phyloP scores from a whole-genome alignment of 768 basidiomycete genomes.

The Trametes cinnabarina region DNA sequence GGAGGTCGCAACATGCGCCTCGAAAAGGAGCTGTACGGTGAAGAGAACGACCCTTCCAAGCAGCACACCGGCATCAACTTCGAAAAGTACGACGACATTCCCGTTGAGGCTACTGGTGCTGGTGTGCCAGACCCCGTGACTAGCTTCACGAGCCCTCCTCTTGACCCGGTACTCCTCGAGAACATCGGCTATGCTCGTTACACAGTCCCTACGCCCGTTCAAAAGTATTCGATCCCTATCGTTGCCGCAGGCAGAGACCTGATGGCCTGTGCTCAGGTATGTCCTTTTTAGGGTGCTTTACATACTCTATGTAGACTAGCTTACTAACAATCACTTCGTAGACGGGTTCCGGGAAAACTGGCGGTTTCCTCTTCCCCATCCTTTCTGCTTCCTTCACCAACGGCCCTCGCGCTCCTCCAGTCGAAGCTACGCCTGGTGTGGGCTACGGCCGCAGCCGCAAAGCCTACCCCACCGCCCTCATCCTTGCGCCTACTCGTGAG shows the following conservation, averaged over 20 bases:
- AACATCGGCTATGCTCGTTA: conserved; percentile 94
- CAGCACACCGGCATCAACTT: conserved; percentile 99
- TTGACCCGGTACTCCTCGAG: conserved; percentile 91
- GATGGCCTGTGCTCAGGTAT: conserved; percentile 92
- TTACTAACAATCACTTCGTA: conserved; percentile 38
- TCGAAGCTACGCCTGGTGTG: conserved; percentile 38
- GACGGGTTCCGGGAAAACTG: conserved; percentile 99
- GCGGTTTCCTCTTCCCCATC: conserved; percentile 98
- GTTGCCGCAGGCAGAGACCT: conserved; percentile 85
- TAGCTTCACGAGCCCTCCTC: conserved; percentile 82
- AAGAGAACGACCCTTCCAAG: conserved; percentile 77
- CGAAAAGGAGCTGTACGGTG: conserved; percentile 96
- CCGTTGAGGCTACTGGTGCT: conserved; percentile 96
- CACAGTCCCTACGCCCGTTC: conserved; percentile 94
- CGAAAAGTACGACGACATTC: conserved; percentile 99
- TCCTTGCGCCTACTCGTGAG: conserved; percentile 97
- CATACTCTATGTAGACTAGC: conserved; percentile 15
- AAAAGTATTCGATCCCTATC: conserved; percentile 99
- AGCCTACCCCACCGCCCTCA: conserved; percentile 95
- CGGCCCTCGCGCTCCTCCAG: conserved; percentile 76
- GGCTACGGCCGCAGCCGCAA: conserved; percentile 74
- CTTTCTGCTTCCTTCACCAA: conserved; percentile 85
- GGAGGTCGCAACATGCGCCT: conserved; percentile 82
- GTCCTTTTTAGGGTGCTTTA: conserved; percentile 21
- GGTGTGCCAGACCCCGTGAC: conserved; percentile 94